Conservation (phyloP, 2,329 filamentous ascomycete species). For the Beauveria scarabaeidicola region DNA sequence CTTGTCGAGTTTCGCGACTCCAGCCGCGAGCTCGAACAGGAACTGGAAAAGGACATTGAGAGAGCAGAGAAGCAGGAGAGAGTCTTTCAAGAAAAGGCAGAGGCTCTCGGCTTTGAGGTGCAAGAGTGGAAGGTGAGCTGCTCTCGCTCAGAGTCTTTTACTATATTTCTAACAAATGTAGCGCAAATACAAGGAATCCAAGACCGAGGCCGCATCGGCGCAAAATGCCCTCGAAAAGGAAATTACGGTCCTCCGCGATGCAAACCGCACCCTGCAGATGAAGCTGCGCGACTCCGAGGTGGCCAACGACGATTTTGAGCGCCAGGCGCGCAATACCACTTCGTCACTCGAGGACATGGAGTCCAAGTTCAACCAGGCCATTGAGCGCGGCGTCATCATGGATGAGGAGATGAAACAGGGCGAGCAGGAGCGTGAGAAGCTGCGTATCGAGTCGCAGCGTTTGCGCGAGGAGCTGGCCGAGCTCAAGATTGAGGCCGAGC, state of each 20-base stretch:
- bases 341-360: slow-evolving; percentile 95
- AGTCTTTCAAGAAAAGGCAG: slow-evolving; percentile 76
- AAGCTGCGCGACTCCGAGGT: slow-evolving; percentile 92
- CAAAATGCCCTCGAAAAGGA: slow-evolving; percentile 90
- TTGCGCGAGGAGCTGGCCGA: slow-evolving; percentile 87
- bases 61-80: slow-evolving; percentile 90
- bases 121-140: slow-evolving; percentile 91
- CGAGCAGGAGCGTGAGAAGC: slow-evolving; percentile 80
- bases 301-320: slow-evolving; percentile 95
- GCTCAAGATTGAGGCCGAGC: slow-evolving; percentile 88
- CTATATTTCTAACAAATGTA: slow-evolving; percentile 28
- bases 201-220: slow-evolving; percentile 73
- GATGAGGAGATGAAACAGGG: slow-evolving; percentile 89
- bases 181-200: slow-evolving; percentile 95
- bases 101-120: slow-evolving; percentile 76
- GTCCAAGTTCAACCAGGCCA: slow-evolving; percentile 90
- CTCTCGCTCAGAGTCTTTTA: background rate
- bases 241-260: slow-evolving; percentile 81
- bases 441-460: slow-evolving; percentile 86
- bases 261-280: slow-evolving; percentile 72
- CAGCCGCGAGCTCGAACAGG: slow-evolving; percentile 86
- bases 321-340: slow-evolving; percentile 89
- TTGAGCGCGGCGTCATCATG: slow-evolving; percentile 85
- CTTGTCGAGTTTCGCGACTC: slow-evolving; percentile 89
- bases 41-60: slow-evolving; percentile 93